Percentiles rank a stretch among this genome's conserved stretches.
Conservation (phyloP, 208 protist genomes). For the Trypanosoma avium region DNA sequence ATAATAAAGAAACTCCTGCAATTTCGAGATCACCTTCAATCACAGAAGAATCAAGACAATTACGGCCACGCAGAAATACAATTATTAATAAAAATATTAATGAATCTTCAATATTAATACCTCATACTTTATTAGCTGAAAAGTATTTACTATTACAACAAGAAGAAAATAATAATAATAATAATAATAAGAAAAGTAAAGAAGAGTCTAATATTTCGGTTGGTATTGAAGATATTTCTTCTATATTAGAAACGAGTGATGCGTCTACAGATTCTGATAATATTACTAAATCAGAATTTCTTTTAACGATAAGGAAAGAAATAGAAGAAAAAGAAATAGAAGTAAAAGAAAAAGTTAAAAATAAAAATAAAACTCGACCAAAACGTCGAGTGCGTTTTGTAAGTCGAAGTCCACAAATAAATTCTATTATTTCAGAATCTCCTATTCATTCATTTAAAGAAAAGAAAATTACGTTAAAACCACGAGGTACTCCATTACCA, state of each 20-base stretch:
- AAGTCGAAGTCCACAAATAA: slow-evolving; percentile 49
- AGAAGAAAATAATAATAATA: not conserved
- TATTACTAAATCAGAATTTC: not conserved
- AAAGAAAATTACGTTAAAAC: not conserved
- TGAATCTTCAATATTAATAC: too few relatives aligned
- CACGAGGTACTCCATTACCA: slow-evolving; percentile 1
- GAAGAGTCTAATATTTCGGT: not conserved
- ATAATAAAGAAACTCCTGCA: too few relatives aligned
- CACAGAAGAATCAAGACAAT: slow-evolving; percentile 5
- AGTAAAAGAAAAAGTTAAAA: too few relatives aligned
- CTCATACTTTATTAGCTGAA: too few relatives aligned
- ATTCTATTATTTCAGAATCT: too few relatives aligned
- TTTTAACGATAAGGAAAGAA: not conserved
- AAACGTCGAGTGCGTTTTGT: slow-evolving; percentile 61
- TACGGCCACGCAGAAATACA: too few relatives aligned
- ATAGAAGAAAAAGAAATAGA: too few relatives aligned
- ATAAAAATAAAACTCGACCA: not conserved
- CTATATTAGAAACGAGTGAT: slow-evolving; percentile 7
- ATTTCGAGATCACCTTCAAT: slow-evolving; percentile 1
- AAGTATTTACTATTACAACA: too few relatives aligned
- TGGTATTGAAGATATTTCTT: slow-evolving; percentile 15
- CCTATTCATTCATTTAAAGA: too few relatives aligned
- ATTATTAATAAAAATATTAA: too few relatives aligned
- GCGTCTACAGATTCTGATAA: slow-evolving; percentile 6
- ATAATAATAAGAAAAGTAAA: not conserved